phyloP scores from a whole-genome alignment of 129 eudicot species.

The Flaveria ramosissima region DNA sequence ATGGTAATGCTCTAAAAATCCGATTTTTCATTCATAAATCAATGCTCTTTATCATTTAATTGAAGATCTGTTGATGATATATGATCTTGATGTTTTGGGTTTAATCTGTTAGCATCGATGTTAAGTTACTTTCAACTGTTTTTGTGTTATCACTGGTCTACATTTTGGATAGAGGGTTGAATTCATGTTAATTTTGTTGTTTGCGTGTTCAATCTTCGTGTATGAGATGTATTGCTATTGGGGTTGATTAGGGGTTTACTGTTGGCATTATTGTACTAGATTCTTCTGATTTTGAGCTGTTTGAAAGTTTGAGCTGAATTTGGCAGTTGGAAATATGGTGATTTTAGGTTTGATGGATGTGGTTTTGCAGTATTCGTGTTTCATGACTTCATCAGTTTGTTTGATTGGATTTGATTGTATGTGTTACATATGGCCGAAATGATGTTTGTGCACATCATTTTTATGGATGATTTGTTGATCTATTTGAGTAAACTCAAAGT shows the following conservation, averaged over 20 bases:
- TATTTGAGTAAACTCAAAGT: too few species aligned
- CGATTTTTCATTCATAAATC: not conserved
- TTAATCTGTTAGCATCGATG: not conserved
- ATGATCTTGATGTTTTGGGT: not conserved
- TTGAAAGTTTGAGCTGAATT: not conserved
- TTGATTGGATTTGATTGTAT: not conserved
- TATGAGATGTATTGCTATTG: too few species aligned
- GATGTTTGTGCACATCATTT: not conserved
- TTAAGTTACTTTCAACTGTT: not conserved
- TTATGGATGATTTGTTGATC: not conserved
- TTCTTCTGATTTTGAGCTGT: not conserved
- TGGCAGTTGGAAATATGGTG: not conserved
- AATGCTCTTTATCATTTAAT: not conserved
- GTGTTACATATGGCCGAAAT: not conserved
- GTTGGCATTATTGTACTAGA: not conserved
- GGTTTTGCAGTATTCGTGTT: not conserved
- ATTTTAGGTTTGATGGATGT: not conserved
- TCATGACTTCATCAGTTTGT: too few species aligned
- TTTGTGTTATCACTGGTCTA: not conserved
- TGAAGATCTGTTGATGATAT: not conserved
- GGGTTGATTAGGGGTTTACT: too few species aligned
- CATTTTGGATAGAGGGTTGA: not conserved
- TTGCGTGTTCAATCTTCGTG: too few species aligned
- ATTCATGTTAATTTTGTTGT: too few species aligned
- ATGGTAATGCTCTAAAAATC: conserved; percentile 24